Evolutionary conservation across 495 filamentous ascomycete genomes (phyloP), one percentile per base, ranked within the genome.

Genomic region (Aspergillus steynii): DNA sequence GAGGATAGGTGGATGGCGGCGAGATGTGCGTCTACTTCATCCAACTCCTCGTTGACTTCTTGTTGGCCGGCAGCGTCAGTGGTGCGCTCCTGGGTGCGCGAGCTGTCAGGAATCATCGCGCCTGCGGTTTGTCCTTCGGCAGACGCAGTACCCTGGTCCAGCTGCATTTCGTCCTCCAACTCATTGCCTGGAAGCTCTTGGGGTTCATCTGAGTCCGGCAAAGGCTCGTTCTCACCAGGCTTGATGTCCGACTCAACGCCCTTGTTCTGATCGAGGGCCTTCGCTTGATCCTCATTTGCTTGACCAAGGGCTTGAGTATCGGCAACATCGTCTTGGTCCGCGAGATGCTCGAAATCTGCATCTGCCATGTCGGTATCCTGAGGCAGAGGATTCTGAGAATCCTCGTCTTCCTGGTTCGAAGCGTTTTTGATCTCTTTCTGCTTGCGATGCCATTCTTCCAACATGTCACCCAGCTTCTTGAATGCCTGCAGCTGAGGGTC

Each of bases 301-400:
- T 90, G 85, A 26, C 96, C 96, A 50, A 99, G 80, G 53, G 95
- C 96, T 73, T 99, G 96, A 0, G 91, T 85, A 71, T 97, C 93
- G 12, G 88, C 85, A 51, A 86, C 77, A 48, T 88, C 84, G 49
- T 93, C 83, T 56, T 96, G 89, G 64, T 96, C 86, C 61, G 86
- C 88, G 9, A 99, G 80, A 72, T 99, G 94, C 67, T 97, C 91
- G 69, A 96, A 96, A 65, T 96, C 91, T 14, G 83, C 82, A 72
- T 86, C 80, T 42, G 83, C 78, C 79, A 90, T 90, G 49, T 91
- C 85, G 25, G 82, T 79, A 52, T 90, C 85, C 58, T 84, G 73
- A 47, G 82, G 72, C 60, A 82, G 65, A 55, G 74, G 63, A 58
- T 84, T 68, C 1, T 84, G 58, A 3, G 62, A 7, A 29, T 67